These are phyloP conservation scores for Phytophthora sansomeana DNA, from an alignment of 352 stramenopile species.

Conservation along the genomic window DNA sequence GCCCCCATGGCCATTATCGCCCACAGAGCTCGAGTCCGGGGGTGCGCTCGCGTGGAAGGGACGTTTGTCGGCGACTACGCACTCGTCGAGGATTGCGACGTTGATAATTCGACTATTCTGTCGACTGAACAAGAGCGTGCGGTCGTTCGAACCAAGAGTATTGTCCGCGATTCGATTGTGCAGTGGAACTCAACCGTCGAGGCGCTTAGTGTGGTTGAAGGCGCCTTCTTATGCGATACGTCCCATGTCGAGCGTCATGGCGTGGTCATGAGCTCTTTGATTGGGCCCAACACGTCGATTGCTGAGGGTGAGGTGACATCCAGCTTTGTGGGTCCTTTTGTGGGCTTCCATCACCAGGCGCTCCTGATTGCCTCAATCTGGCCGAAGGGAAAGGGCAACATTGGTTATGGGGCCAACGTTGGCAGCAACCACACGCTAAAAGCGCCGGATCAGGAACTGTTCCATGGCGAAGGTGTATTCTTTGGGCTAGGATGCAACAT, in stretches of 20 bases:
- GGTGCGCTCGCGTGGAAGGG: conserved; percentile 68
- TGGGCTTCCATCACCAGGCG: conserved; percentile 95
- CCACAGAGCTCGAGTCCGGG: conserved; percentile 54
- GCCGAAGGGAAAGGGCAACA: conserved; percentile 93
- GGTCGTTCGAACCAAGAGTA: conserved; percentile 60
- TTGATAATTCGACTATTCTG: conserved; percentile 71
- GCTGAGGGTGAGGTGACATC: conserved; percentile 92
- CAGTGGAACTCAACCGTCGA: conserved; percentile 81
- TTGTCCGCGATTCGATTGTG: conserved; percentile 69
- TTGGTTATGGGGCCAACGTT: conserved; percentile 96
- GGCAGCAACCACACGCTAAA: conserved; percentile 98
- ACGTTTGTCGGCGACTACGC: conserved; percentile 74
- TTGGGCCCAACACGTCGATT: conserved; percentile 88
- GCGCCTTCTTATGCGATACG: conserved; percentile 80
- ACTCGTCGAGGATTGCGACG: conserved; percentile 65
- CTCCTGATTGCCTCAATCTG: conserved; percentile 94
- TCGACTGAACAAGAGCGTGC: conserved; percentile 62
- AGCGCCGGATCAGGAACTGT: conserved; percentile 90
- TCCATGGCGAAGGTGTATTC: conserved; percentile 95
- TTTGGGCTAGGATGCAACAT: conserved; percentile 94
- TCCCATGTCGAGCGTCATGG: conserved; percentile 84
- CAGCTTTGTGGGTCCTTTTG: conserved; percentile 93
- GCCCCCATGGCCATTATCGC: conserved; percentile 65
- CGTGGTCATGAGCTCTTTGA: conserved; percentile 85
- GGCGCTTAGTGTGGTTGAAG: conserved; percentile 67